Percentiles rank a stretch among this genome's conserved stretches.
Conservation (phyloP, 371 early-diverging fungal species). For the Apophysomyces elegans region DNA sequence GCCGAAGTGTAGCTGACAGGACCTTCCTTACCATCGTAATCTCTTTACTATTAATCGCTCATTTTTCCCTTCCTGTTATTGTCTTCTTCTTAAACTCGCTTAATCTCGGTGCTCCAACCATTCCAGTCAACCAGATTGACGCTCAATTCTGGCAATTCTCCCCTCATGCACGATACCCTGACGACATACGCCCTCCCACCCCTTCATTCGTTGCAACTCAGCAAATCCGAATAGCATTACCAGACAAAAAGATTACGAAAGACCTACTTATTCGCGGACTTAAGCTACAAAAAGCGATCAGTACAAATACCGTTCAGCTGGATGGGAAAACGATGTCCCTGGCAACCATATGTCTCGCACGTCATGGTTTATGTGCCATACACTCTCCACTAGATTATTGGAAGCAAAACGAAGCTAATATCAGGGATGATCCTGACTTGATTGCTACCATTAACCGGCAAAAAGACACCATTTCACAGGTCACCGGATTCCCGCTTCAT, state of each 20-base stretch:
- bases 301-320: slow-evolving; percentile 23
- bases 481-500: slow-evolving; percentile 42
- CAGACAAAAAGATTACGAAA: slow-evolving; percentile 26
- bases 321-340: slow-evolving; percentile 26
- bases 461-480: slow-evolving; percentile 28
- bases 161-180: slow-evolving; percentile 33
- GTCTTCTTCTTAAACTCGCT: slow-evolving; percentile 18
- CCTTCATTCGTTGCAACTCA: slow-evolving; percentile 36
- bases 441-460: slow-evolving; percentile 32
- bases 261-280: slow-evolving; percentile 30
- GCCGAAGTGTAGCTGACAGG: slow-evolving; percentile 55
- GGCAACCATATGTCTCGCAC: slow-evolving; percentile 29
- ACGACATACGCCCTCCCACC: slow-evolving; percentile 21
- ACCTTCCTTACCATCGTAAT: slow-evolving; percentile 50
- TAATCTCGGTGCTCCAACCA: slow-evolving; percentile 17
- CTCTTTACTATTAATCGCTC: slow-evolving; percentile 47
- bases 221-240: slow-evolving; percentile 46
- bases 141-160: slow-evolving; percentile 44
- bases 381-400: slow-evolving; percentile 61
- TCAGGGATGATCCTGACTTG: slow-evolving; percentile 41
- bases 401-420: slow-evolving; percentile 28
- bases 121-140: slow-evolving; percentile 25
- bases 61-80: slow-evolving; percentile 51
- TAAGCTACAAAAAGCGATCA: slow-evolving; percentile 25
- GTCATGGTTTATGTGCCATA: slow-evolving; percentile 48